Evolutionary conservation across 768 basidiomycete genomes (phyloP).

Genomic region (Trametes punicea): DNA sequence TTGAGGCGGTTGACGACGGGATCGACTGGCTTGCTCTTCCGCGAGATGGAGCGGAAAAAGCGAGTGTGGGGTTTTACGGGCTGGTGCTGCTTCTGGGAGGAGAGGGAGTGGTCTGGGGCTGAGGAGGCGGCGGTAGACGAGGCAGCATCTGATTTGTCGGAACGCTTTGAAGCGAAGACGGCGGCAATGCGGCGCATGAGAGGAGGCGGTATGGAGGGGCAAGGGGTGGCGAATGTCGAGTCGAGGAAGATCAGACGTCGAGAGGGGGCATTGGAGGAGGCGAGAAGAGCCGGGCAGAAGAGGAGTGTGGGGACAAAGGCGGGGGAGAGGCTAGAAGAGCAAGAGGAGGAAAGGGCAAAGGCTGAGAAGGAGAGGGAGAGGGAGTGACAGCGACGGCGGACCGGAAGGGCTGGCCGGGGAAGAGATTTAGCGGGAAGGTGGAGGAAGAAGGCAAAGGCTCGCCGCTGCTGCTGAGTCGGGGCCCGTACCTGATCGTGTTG

Average conservation of each 20-base stretch:
- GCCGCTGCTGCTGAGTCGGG: neutral
- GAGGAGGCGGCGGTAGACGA: slow-evolving; percentile 22
- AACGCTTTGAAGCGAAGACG: slow-evolving; percentile 44
- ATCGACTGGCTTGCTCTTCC: slow-evolving; percentile 30
- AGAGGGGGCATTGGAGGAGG: slow-evolving; percentile 15
- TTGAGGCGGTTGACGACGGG: slow-evolving; percentile 31
- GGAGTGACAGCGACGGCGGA: neutral
- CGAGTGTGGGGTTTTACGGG: slow-evolving; percentile 18
- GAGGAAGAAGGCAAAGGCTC: slow-evolving; percentile 4
- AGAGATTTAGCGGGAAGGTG: slow-evolving; percentile 11
- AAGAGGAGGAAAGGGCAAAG: neutral
- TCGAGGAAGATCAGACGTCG: slow-evolving; percentile 12
- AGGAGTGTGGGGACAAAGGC: neutral
- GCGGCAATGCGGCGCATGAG: slow-evolving; percentile 41
- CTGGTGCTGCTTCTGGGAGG: slow-evolving; percentile 2
- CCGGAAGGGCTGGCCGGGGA: slow-evolving; percentile 7
- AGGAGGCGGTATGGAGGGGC: neutral
- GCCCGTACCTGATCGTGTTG: neutral
- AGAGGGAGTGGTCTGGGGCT: slow-evolving; percentile 5
- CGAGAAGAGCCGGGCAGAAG: neutral
- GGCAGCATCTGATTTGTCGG: slow-evolving; percentile 38
- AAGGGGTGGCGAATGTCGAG: neutral
- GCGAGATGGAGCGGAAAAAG: slow-evolving; percentile 28
- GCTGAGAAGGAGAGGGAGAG: slow-evolving; percentile 15
- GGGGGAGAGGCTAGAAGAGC: slow-evolving; percentile 10